Conservation (phyloP, 805 yeast species). For the Sungouiozyma ichnusensis region DNA sequence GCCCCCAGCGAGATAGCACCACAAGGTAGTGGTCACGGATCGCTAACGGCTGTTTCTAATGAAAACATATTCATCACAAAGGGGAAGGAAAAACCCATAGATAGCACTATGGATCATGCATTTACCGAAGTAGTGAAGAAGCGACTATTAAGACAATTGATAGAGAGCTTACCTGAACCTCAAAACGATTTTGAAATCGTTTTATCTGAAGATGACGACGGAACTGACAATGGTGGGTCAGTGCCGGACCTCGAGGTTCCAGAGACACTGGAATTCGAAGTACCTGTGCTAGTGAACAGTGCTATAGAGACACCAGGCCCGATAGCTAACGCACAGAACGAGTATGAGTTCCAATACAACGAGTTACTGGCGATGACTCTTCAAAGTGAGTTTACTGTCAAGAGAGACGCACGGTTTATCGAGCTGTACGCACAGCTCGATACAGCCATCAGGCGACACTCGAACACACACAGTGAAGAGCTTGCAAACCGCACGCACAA, state of each 20-base stretch:
- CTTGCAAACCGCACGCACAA: background rate
- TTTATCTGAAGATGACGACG: conserved; percentile 27
- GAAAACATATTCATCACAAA: background rate
- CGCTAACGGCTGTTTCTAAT: background rate
- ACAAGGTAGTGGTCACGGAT: no score
- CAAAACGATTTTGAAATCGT: conserved; percentile 38
- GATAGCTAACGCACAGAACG: conserved; percentile 9
- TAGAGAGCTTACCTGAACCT: conserved; percentile 32
- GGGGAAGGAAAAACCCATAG: background rate
- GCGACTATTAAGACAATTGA: conserved; percentile 12
- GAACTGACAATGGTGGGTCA: conserved; percentile 6
- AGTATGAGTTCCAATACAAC: conserved; percentile 16
- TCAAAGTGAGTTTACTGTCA: background rate
- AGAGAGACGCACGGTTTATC: conserved; percentile 1
- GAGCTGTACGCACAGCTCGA: background rate
- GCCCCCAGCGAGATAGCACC: no score
- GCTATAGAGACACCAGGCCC: conserved; percentile 12
- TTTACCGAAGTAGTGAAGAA: conserved; percentile 6
- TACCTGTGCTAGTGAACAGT: background rate
- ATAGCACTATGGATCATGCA: background rate
- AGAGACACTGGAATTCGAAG: background rate
- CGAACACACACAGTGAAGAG: background rate
- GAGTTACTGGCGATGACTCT: conserved; percentile 10
- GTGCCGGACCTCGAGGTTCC: no score
- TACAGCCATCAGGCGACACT: background rate